Evolutionary conservation across 106 monocot species (phyloP), one percentile per base, ranked within the genome.

Genomic region (Hemerocallis citrina): DNA sequence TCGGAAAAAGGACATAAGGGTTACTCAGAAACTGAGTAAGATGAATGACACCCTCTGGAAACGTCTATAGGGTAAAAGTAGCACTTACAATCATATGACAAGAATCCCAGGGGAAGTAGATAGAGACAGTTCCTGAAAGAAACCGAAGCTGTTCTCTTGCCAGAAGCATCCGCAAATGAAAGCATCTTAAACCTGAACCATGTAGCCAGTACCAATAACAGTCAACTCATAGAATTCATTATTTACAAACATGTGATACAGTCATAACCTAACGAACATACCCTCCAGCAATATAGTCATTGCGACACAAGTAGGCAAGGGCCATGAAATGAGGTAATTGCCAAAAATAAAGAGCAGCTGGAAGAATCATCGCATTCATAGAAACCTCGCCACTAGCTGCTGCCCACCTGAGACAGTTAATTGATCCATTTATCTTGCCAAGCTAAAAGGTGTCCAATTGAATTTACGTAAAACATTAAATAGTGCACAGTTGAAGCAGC

Each of bases 281-380:
- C 85, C 98, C 91, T 92, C 98, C 98, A 68, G 88, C 79, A 70
- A 92, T 65, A 65, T 98, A 98, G 57, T 98, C 98, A 66, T 64
- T 64, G n/a, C 98, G 92, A 68, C 98, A 98, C 60, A 98, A 64
- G 66, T 98, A 98, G 1, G 98, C 98, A 70, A 98, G 98, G 47
- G 98, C 84, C 91, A 98, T 88, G 58, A 98, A 98, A 77, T 98
- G 98, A 11, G 98, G 98, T 61, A 98, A 75, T 65, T 98, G 98
- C 98, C 98, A 98, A 75, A 85, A 98, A 66, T 98, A 98, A 46
- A 98, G 69, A 57, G 92, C 98, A 37, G 92, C 88, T 62, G 98
- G 98, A 79, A 98, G 92, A 65, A 98, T 79, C 81, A 92, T 71
- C 23, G 92, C 75, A 42, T 82, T 83, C 16, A 85, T 61, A 45